phyloP scores from a whole-genome alignment of 129 eudicot genomes.

The Gnaphalium uliginosum region DNA sequence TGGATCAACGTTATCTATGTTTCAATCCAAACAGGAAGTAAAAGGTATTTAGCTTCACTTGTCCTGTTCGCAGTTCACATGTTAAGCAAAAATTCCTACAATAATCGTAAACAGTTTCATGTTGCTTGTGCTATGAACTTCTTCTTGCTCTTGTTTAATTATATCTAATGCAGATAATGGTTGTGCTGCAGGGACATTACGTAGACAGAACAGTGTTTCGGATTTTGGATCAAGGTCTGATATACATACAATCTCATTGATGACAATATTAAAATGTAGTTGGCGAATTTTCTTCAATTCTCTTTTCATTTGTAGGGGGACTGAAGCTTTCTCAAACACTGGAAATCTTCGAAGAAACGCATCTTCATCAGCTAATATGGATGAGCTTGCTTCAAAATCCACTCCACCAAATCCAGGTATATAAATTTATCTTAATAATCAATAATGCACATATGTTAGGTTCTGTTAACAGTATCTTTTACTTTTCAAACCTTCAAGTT shows the following conservation, averaged over 20 bases:
- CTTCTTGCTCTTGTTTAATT: not conserved
- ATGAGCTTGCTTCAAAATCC: conserved; percentile 47
- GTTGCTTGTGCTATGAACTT: not conserved
- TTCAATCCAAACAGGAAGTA: conserved; percentile 60
- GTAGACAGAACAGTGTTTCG: conserved; percentile 81
- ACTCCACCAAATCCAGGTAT: conserved; percentile 58
- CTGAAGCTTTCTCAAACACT: conserved; percentile 50
- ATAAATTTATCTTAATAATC: not conserved
- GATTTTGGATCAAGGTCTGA: conserved; percentile 69
- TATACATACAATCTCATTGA: not conserved
- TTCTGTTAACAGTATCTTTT: no score
- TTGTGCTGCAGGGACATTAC: conserved; percentile 54
- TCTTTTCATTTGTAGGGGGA: conserved; percentile 48
- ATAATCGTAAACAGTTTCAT: not conserved
- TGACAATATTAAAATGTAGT: not conserved
- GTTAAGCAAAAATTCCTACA: not conserved
- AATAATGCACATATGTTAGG: not conserved
- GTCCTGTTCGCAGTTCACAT: not conserved
- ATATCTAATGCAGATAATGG: not conserved
- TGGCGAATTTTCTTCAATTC: not conserved
- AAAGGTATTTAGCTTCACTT: conserved; percentile 43
- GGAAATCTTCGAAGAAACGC: conserved; percentile 79
- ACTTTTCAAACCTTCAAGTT: no score
- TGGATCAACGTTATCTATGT: conserved; percentile 64
- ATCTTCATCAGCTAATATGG: conserved; percentile 65